Evolutionary conservation across 2,329 filamentous ascomycete species (phyloP).

Genomic region (Phyllachora maydis): DNA sequence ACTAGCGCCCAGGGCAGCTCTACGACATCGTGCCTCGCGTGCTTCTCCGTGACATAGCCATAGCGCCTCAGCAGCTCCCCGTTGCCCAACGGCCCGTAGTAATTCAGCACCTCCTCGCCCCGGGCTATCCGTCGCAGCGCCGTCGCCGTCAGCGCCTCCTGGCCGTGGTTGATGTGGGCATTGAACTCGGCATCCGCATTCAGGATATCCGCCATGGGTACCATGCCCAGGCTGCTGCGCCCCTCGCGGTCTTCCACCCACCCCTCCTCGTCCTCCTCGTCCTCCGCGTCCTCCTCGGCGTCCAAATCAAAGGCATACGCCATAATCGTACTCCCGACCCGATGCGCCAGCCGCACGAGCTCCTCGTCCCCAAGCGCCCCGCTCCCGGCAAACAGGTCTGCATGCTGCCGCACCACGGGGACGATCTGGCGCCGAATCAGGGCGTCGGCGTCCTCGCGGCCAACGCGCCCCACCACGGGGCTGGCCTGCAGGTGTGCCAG

Average conservation of each 20-base stretch:
- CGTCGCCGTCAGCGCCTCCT: slow-evolving; percentile 45
- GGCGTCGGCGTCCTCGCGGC: slow-evolving; percentile 47
- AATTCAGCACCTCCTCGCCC: slow-evolving; percentile 68
- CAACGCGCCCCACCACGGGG: slow-evolving; percentile 56
- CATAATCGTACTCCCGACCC: slow-evolving; percentile 80
- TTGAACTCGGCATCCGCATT: slow-evolving; percentile 85
- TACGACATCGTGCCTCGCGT: slow-evolving; percentile 62
- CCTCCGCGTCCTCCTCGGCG: slow-evolving; percentile 22
- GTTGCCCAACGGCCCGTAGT: slow-evolving; percentile 70
- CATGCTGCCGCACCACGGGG: slow-evolving; percentile 23
- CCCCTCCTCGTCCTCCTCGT: slow-evolving; percentile 37
- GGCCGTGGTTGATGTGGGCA: slow-evolving; percentile 37
- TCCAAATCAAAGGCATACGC: slow-evolving; percentile 77
- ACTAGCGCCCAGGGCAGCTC: slow-evolving; percentile 45
- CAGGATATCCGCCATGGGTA: slow-evolving; percentile 75
- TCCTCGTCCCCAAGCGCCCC: slow-evolving; percentile 15
- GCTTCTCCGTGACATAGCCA: slow-evolving; percentile 66
- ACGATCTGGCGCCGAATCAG: slow-evolving; percentile 40
- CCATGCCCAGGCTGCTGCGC: slow-evolving; percentile 55
- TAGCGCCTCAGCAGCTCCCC: slow-evolving; percentile 70
- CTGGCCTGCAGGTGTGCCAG: slow-evolving; percentile 56
- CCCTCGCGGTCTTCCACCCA: slow-evolving; percentile 44
- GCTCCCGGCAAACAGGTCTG: slow-evolving; percentile 16
- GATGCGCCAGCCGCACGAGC: slow-evolving; percentile 38
- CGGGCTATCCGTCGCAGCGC: slow-evolving; percentile 45